Base-by-base conservation (phyloP, 2,329 filamentous ascomycete genomes). In the Colletotrichum liriopes region DNA sequence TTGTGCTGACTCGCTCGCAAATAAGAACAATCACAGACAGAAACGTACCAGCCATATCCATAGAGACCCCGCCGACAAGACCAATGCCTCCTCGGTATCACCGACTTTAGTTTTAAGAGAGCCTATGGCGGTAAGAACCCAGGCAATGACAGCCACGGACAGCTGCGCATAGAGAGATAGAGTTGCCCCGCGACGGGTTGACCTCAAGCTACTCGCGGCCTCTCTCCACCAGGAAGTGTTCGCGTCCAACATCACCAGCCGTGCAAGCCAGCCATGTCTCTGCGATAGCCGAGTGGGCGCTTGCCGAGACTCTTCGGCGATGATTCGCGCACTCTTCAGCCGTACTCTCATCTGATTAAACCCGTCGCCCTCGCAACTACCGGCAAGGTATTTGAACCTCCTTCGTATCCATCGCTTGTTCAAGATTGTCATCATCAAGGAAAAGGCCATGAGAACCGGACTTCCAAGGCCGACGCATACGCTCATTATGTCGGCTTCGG, bases 1-100 rank as follows among this genome's bases (percentile, higher is more conserved):
- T 39, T 26, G 14, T 45, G 6, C 43, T n/a, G 43, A n/a, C 18
- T n/a, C 5, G 32, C 9, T 5, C 8, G 32, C 20, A 61, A 61
- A 9, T 68, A 54, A 5, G 37, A 26, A 54, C 7, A 26, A 6
- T 4, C 49, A 66, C 29, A 6, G 43, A 14, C 20, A 2, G 5
- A 16, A 29, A 66, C 74, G 18, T 68, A 75, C 74, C 29, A 75
- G 74, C 74, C 74, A 75, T 45, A 73, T 69, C 74, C 74, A 75
- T 3, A 75, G 61, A 7, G 71, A 69, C 7, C 74, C 74, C 0
- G 73, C 65, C 14, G 74, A 72, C 65, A 75, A 32, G 18, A 74
- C 68, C 3, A 75, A 47, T 26, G 74, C 74, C 47, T 64, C 71
- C 16, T 69, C 37, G 12, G 73, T 66, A 45, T 73, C 67, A 2